Evolutionary conservation across 2,329 filamentous ascomycete species (phyloP), one percentile per base, ranked within the genome.

Genomic region (Volutella citrinella): DNA sequence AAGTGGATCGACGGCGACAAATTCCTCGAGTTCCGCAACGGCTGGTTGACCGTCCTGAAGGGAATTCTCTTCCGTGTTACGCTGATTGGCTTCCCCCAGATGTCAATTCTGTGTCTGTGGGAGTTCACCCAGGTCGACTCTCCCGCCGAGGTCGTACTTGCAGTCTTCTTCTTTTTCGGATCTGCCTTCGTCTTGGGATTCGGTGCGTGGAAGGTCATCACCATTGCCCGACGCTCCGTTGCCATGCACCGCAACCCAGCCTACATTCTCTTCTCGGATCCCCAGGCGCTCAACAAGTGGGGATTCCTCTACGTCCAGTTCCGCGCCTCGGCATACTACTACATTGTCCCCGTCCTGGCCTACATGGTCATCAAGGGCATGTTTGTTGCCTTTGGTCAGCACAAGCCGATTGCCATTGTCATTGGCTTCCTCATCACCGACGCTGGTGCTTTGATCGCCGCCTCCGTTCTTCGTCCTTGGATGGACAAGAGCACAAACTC

Each of bases 401-500:
- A 68, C 26, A 77, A 71, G 20, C 78, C 81, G 19, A 76, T 78
- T 5, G 80, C 82, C 14, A 89, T 95, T 64, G 87, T 88, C 9
- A 72, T 96, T 38, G 86, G 82, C 12, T 74, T 96, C 38, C 71
- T 97, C 24, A 70, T 96, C 40, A 80, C 96, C 36, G 91, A 97
- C 63, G 83, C 83, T 3, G 78, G 65, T 32, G 82, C 85, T 50
- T 73, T 97, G 36, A 84, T 95, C 51, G 80, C 68, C 15, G 81
- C 88, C 36, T 84, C 81, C 40, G 82, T 95, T 34, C 68, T 96
- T 48, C 82, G 87, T 40, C 91, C 91, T 13, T 97, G 88, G 84
- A 97, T 97, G 91, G 91, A 96, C 73, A 95, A 95, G 79, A 91
- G 90, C 69, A 95, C 88, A 42, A 97, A 96, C 64, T 82, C 83